Base-by-base conservation (phyloP, 2,329 filamentous ascomycete genomes). In the Cladophialophora immunda region DNA sequence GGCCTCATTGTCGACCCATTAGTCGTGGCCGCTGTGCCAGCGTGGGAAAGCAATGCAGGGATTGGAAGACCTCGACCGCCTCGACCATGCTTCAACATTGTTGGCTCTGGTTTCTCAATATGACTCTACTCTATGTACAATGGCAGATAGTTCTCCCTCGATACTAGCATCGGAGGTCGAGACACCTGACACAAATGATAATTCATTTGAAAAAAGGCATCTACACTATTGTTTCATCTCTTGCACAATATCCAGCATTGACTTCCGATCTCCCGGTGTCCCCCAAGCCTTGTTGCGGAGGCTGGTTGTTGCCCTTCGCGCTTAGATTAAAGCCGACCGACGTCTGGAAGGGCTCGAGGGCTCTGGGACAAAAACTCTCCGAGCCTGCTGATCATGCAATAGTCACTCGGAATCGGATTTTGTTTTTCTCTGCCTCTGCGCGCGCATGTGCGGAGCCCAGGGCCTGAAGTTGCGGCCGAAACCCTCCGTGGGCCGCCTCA, bases 11-110 rank as follows among this genome's bases (percentile, higher is more conserved):
- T 50, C 36, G 56, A 70, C 63, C 58, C 67, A 66, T 68, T 65
- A 71, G 70, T 71, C 66, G 70, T 70, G 68, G 66, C 66, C 9
- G 63, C 50, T 58, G 65, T 62, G 66, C 66, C 68, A 70, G 68
- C 70, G 58, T 68, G 66, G 57, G 64, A 36, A 69, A 65, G 38
- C 62, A 64, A 58, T 25, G 45, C 25, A 19, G 36, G 50, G n/a
- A 4, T 19, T 13, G 52, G 45, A 59, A 27, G 19, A 53, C 4
- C 8, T 22, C 19, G n/a, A 29, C 58, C 17, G 7, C 34, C 15
- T 45, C 34, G 50, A 36, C 53, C 60, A 54, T 17, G 25, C 30
- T 61, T 13, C 17, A 61, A 19, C 27, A 19, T 9, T 27, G 25
- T 54, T 36, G 45, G n/a, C 47, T 38, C 45, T 62, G 34, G 9